Conservation (phyloP, 805 yeast species). For the Zygosaccharomyces rouxii region DNA sequence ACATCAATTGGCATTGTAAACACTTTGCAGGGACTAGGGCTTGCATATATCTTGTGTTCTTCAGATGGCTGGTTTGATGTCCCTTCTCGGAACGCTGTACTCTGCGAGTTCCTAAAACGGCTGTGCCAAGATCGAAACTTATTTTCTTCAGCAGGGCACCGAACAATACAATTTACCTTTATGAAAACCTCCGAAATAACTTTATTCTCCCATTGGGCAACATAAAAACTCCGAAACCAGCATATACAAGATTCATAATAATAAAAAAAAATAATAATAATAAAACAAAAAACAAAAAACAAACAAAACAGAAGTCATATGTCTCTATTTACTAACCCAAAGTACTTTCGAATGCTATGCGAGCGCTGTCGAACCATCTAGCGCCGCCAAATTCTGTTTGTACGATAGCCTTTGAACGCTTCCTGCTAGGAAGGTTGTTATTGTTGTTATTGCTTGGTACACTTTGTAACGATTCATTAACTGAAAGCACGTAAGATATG, state of each 20-base stretch:
- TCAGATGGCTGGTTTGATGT: neutral
- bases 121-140: neutral
- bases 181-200: neutral
- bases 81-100: neutral
- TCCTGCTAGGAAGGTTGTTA: slow-evolving; percentile 2
- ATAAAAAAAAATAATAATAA: neutral
- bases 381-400: slow-evolving; percentile 35
- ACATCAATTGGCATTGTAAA: neutral
- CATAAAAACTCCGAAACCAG: slow-evolving; percentile 4
- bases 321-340: slow-evolving; percentile 6
- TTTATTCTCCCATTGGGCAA: neutral
- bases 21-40: neutral
- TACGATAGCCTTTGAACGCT: slow-evolving; percentile 18
- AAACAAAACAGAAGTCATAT: neutral
- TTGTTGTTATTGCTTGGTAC: slow-evolving; percentile 1
- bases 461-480: slow-evolving; percentile 9
- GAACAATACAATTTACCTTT: neutral
- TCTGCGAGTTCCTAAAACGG: neutral
- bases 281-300: neutral
- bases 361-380: slow-evolving; percentile 21
- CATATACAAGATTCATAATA: slow-evolving; percentile 2
- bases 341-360: slow-evolving; percentile 24
- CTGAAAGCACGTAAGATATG: slow-evolving; percentile 26
- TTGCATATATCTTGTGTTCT: neutral
- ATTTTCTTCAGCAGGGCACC: neutral